Evolutionary conservation across 2,329 filamentous ascomycete species (phyloP), one percentile per base, ranked within the genome.

Genomic region (Paramyrothecium roridum): DNA sequence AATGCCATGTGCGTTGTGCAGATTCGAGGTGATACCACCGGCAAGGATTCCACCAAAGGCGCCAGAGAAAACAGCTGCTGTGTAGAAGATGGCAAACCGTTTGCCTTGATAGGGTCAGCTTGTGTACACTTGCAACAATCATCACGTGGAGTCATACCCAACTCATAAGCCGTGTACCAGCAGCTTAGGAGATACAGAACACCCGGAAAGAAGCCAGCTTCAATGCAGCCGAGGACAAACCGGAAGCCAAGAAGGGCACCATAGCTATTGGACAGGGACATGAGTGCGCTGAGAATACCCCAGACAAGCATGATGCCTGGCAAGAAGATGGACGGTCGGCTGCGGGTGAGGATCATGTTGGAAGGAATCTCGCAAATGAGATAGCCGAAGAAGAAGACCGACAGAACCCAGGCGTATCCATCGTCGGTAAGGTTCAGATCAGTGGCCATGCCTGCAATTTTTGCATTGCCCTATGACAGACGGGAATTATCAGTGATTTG

Each of bases 11-110:
- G 83, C 85, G 52, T 86, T 79, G 50, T 76, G 67, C 52, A 79
- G 68, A 13, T 88, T 74, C 1, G 74, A 82, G 8, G 87, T 74
- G 53, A 89, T 88, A 0, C 72, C 86, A 1, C 76, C 82, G 1
- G 79, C 79, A 0, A 89, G 71, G 0, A 89, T 74, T 0, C 86
- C 86, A 7, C 86, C 85, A 57, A 88, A 86, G 0, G 85, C 85
- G 8, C 84, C 84, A 0, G 85, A 84, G 0, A 88, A 70, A 7
- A 84, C 77, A 0, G 80, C 79, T 1, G 80, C 81, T 1, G 79
- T 81, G 60, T 81, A 82, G 65, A 81, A 85, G n/a, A 84, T 72
- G 30, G 77, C 78, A 57, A 84, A 83, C 8, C 81, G 74, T 61
- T 82, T 84, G 11, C 78, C 78, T 58, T 79, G 26, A 30, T 30